Percentiles rank a stretch among this genome's conserved stretches.
Conservation (phyloP, 768 basidiomycete genomes). For the Botryobasidium botryosum region DNA sequence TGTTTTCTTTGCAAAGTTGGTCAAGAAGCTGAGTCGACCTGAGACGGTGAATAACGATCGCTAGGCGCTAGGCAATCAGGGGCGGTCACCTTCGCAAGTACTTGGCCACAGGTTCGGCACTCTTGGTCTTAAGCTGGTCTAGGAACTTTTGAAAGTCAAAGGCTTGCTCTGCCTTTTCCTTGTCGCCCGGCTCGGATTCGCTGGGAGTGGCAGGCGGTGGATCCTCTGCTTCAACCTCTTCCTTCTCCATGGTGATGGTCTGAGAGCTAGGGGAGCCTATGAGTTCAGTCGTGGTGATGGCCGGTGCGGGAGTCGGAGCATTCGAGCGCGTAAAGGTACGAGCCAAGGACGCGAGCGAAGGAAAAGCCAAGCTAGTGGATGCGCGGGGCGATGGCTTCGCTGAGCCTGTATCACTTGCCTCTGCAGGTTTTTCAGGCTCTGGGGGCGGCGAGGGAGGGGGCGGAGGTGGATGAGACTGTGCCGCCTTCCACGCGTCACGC, state of each 20-base stretch:
- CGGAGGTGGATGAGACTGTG: slow-evolving; percentile 45
- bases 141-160: slow-evolving; percentile 94
- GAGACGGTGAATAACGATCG: neutral
- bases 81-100: slow-evolving; percentile 76
- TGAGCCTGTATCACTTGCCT: neutral
- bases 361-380: slow-evolving; percentile 4
- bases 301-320: slow-evolving; percentile 5
- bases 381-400: slow-evolving; percentile 1
- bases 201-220: slow-evolving; percentile 1
- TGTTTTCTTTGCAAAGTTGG: slow-evolving; percentile 81
- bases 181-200: no score
- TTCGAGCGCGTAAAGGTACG: slow-evolving; percentile 2
- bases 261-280: slow-evolving; percentile 29
- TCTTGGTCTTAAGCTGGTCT: slow-evolving; percentile 79
- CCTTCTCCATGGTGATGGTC: slow-evolving; percentile 51
- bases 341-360: slow-evolving; percentile 1
- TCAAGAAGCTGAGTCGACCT: slow-evolving; percentile 52
- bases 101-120: slow-evolving; percentile 85
- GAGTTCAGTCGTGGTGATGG: slow-evolving; percentile 17
- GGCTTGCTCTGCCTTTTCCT: no score
- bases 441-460: slow-evolving; percentile 9
- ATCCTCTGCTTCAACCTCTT: slow-evolving; percentile 19
- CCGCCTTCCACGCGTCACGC: slow-evolving; percentile 43
- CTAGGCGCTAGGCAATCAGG: neutral
- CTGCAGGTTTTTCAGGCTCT: neutral